Evolutionary conservation across 495 filamentous ascomycete genomes (phyloP).

Genomic region (Annulohypoxylon maeteangense): DNA sequence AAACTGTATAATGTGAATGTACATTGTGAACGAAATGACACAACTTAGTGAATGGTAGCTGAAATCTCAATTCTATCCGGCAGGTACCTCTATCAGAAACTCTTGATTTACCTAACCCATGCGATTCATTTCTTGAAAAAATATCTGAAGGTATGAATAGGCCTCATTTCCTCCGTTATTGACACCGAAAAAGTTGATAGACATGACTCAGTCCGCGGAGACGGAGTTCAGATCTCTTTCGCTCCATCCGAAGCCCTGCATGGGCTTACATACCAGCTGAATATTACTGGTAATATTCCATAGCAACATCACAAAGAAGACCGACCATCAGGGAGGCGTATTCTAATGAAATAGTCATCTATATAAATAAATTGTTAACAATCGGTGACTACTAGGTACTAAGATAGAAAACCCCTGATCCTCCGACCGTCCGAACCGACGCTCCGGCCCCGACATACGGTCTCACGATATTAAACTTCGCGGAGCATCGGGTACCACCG

Average conservation of each 20-base stretch:
- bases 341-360: not conserved
- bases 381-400: not conserved
- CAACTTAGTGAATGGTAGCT: too few species aligned
- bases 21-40: too few species aligned
- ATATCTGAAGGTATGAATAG: too few species aligned
- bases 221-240: not conserved
- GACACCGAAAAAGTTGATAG: too few species aligned
- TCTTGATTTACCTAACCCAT: too few species aligned
- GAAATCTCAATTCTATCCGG: too few species aligned
- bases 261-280: not conserved
- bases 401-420: not conserved
- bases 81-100: too few species aligned
- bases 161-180: too few species aligned
- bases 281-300: too few species aligned
- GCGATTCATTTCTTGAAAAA: too few species aligned
- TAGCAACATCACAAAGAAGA: not conserved
- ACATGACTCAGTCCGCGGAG: too few species aligned
- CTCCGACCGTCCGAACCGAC: constrained; percentile 29
- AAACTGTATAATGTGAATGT: too few species aligned
- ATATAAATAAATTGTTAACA: not conserved
- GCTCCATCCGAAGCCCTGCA: not conserved
- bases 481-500: constrained; percentile 13
- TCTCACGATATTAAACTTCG: not conserved
- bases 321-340: not conserved
- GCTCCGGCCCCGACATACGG: constrained; percentile 1